Conservation (phyloP, 345 rosid genomes). For the Raphanus sativus region DNA sequence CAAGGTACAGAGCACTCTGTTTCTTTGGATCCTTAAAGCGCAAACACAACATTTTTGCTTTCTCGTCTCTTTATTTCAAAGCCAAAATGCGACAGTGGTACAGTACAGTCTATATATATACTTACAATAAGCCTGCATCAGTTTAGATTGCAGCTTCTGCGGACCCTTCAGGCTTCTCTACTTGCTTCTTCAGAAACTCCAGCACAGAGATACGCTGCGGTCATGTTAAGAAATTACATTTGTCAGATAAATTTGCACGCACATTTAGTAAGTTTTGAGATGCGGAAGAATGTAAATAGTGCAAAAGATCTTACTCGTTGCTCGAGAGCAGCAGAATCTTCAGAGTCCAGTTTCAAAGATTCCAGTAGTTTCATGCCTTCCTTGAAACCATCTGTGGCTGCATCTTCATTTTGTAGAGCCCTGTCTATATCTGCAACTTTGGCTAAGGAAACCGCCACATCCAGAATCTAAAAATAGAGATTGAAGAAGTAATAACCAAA, state of each 20-base stretch:
- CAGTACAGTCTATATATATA: conserved; percentile 23
- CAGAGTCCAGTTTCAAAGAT: conserved; percentile 62
- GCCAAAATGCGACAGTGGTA: conserved; percentile 15
- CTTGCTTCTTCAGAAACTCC: conserved; percentile 75
- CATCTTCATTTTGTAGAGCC: conserved; percentile 61
- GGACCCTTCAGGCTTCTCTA: conserved; percentile 50
- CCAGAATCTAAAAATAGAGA: conserved; percentile 46
- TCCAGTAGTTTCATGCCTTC: conserved; percentile 83
- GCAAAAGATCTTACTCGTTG: conserved; percentile 57
- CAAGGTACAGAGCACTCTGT: conserved; percentile 29
- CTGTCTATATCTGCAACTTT: conserved; percentile 93
- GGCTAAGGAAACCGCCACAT: conserved; percentile 87
- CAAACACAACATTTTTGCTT: conserved; percentile 22
- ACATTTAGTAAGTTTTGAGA: neutral
- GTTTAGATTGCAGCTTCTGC: conserved; percentile 28
- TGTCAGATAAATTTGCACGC: neutral
- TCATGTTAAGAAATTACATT: conserved; percentile 13
- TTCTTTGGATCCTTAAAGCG: neutral
- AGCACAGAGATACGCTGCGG: conserved; percentile 72
- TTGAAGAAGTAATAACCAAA: neutral
- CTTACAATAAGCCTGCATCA: neutral
- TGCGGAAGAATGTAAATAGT: neutral
- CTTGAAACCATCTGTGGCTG: conserved; percentile 64
- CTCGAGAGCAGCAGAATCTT: conserved; percentile 64
- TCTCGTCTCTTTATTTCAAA: conserved; percentile 14